phyloP scores from a whole-genome alignment of 306 rosid species.

The Cicer chorassanicum region DNA sequence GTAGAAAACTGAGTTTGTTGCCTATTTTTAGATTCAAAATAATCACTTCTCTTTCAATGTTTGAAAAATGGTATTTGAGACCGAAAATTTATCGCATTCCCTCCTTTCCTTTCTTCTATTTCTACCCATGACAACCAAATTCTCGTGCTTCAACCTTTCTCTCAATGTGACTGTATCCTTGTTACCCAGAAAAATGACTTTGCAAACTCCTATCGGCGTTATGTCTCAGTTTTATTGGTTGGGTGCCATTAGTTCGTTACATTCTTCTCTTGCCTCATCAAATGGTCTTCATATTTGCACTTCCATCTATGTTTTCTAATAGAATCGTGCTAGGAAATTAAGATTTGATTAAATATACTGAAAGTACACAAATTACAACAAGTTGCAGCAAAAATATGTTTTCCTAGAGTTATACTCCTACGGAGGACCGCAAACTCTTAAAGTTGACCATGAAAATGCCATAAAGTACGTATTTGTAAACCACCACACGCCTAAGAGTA shows the following conservation, averaged over 20 bases:
- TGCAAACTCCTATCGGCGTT: neutral
- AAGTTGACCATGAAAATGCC: too few species aligned
- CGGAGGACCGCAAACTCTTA: too few species aligned
- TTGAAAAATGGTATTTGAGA: neutral
- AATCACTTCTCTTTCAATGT: neutral
- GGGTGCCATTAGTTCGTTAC: neutral
- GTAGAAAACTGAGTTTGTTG: neutral
- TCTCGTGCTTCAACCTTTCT: neutral
- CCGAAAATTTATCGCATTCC: neutral
- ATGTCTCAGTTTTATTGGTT: neutral
- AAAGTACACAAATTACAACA: too few species aligned
- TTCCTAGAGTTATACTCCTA: too few species aligned
- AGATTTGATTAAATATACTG: too few species aligned
- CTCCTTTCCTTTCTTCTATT: neutral
- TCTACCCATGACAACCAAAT: neutral
- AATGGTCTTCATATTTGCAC: neutral
- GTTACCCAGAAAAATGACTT: neutral
- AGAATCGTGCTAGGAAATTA: too few species aligned
- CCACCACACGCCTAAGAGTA: too few species aligned
- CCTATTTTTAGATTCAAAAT: neutral
- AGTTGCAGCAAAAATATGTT: too few species aligned
- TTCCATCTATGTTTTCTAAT: too few species aligned
- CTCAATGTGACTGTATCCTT: neutral
- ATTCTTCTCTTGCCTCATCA: neutral
- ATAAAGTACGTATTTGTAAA: too few species aligned